These are phyloP conservation scores for Cyclotella cryptica DNA, from an alignment of 108 stramenopile genomes.

Conservation along the genomic window DNA sequence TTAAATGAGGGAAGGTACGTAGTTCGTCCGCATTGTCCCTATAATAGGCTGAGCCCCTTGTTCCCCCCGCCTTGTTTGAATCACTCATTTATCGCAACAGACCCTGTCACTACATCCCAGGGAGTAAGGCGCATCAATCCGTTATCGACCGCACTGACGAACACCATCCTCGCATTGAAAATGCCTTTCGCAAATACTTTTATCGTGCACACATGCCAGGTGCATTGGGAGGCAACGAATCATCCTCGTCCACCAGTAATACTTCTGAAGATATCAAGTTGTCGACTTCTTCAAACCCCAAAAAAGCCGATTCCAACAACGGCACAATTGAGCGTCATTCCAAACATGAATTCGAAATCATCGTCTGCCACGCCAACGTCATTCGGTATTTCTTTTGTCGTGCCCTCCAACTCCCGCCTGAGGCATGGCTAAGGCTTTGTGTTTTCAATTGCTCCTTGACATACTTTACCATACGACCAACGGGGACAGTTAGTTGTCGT, in stretches of 20 bases:
- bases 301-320: conserved; percentile 23
- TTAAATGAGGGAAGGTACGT: conserved; percentile 85
- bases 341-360: conserved; percentile 91
- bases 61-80: not conserved
- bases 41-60: too few species aligned
- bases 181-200: conserved; percentile 88
- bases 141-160: conserved; percentile 71
- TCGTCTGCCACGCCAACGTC: conserved; percentile 96
- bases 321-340: conserved; percentile 31
- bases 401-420: conserved; percentile 92
- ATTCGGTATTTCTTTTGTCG: conserved; percentile 94
- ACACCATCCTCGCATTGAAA: conserved; percentile 83
- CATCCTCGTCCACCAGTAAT: conserved; percentile 30
- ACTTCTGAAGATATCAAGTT: conserved; percentile 5
- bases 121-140: conserved; percentile 61
- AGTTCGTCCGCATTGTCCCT: not conserved
- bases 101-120: conserved; percentile 81
- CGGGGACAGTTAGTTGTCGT: conserved; percentile 87
- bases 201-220: conserved; percentile 65
- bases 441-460: conserved; percentile 92
- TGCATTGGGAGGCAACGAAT: not conserved
- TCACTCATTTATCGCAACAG: conserved; percentile 3
- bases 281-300: conserved; percentile 3
- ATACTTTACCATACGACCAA: conserved; percentile 85
- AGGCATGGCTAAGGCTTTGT: conserved; percentile 91